Evolutionary conservation across 139 green algal species (phyloP), one percentile per base, ranked within the genome.

Genomic region (Trebouxia sp.): DNA sequence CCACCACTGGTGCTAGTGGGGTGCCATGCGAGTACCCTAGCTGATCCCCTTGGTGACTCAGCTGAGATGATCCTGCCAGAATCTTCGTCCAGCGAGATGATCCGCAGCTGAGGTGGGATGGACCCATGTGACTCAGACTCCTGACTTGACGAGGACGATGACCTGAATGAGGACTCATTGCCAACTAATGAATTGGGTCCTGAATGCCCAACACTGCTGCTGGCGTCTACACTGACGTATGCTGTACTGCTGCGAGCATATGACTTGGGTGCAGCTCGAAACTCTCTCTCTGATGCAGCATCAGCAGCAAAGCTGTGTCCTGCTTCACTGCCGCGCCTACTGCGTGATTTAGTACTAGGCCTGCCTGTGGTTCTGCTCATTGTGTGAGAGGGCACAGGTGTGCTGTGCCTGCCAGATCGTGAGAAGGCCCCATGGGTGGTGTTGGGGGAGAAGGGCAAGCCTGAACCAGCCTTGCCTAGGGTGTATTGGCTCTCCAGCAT

Each of bases 1-100:
- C 9, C 14, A 22, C 12, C 62, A 32, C 62, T 35, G n/a, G 32
- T 72, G 32, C 32, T 45, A 35, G 62, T 30, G 35, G 62, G 62
- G 62, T 72, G 62, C 62, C 62, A 72, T 20, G 62, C 62, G 26
- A 72, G 62, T 35, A 72, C 62, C 62, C 62, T 72, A 30, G 62
- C 37, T 0, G 62, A 72, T 5, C 62, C 62, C 62, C 62, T 30
- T 6, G 62, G 62, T 2, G 62, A 72, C n/a, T 43, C 62, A 45
- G 62, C 62, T n/a, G 62, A 72, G 62, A 72, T 72, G 62, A 72
- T 72, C 62, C 62, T 72, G 32, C 62, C 62, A 45, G 62, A 72
- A 12, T 43, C 62, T 22, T 72, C n/a, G 11, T 72, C 62, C 42
- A 72, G 62, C 35, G 62, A 72, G 62, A 72, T 72, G n/a, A 72